Base-by-base conservation (phyloP, 495 filamentous ascomycete genomes). In the Xylaria intraflava region DNA sequence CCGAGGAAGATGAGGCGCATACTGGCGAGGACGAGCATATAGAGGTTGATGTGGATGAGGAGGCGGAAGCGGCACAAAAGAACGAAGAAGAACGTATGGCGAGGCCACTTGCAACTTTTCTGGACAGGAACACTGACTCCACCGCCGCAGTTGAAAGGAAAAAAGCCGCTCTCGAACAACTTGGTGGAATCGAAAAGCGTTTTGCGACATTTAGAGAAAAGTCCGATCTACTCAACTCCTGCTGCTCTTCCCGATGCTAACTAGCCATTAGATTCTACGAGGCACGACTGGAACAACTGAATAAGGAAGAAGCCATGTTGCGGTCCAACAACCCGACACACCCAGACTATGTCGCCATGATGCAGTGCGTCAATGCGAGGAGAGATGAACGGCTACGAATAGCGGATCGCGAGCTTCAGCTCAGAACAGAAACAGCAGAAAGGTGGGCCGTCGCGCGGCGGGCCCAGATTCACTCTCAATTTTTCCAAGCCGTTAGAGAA, bases 131-230 rank as follows among this genome's bases (percentile, higher is more conserved):
- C 46, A 58, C 78, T 85, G 60, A 85, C 64, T 14, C 11, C 53
- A 46, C 16, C 23, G 47, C 29, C 51, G 46, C 62, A 96, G 92
- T 86, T 44, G 77, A 84, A 51, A 86, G 83, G 62, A 91, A 90
- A 68, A 85, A 82, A 64, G 78, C 80, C 29, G 92, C 92, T 0
- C 84, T 90, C 75, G 88, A 91, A 40, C 83, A 89, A 40, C 72
- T 96, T 22, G 73, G 78, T 12, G 76, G 78, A 20, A 83, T 97
- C 44, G 92, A 97, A 66, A 82, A 81, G 62, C 83, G 90, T 57
- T 97, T 96, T 69, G 82, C 84, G 53, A 81, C 82, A 22, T 85
- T 96, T 59, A 80, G 89, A 60, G 89, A 95, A 60, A 89, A 87
- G 91, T 95, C 70, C 72, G 84, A 58, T 24, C 24, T 26, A 6